Conservation (phyloP, 1,284 basidiomycete species). For the Xerocomus nothofagi region DNA sequence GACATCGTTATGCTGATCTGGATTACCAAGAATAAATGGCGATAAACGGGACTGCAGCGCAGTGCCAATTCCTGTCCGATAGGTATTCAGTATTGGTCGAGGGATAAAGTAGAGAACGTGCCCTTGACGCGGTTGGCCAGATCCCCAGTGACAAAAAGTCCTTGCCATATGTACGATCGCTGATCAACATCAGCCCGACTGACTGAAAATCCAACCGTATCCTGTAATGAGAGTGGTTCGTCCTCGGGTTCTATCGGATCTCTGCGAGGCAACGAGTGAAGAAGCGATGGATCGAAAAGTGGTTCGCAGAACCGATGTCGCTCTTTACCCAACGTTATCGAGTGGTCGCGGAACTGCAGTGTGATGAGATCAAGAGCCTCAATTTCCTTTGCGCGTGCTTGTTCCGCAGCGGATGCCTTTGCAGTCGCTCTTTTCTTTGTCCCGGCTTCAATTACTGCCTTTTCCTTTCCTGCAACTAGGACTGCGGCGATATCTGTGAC, state of each 20-base stretch:
- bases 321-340: constrained; percentile 81
- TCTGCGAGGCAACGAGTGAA: constrained; percentile 37
- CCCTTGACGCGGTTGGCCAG: constrained; percentile 77
- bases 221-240: constrained; percentile 53
- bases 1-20: constrained; percentile 67
- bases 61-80: constrained; percentile 54
- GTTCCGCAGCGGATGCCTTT: constrained; percentile 77
- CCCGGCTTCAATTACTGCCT: constrained; percentile 77
- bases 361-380: constrained; percentile 78
- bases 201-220: constrained; percentile 62
- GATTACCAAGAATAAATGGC: constrained; percentile 60
- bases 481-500: constrained; percentile 83
- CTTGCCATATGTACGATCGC: constrained; percentile 76
- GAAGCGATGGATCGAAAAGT: constrained; percentile 71
- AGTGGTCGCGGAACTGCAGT: constrained; percentile 69
- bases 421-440: constrained; percentile 76
- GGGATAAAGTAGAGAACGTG: constrained; percentile 29
- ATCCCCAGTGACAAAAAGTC: constrained; percentile 83
- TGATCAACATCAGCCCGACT: constrained; percentile 60
- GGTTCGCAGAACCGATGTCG: constrained; percentile 91
- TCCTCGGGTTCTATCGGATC: constrained; percentile 22
- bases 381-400: constrained; percentile 75
- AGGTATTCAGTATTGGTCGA: background rate
- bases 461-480: constrained; percentile 77
- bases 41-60: constrained; percentile 77